Base-by-base conservation (phyloP, 2,329 filamentous ascomycete genomes). In the Fusarium austroafricanum region DNA sequence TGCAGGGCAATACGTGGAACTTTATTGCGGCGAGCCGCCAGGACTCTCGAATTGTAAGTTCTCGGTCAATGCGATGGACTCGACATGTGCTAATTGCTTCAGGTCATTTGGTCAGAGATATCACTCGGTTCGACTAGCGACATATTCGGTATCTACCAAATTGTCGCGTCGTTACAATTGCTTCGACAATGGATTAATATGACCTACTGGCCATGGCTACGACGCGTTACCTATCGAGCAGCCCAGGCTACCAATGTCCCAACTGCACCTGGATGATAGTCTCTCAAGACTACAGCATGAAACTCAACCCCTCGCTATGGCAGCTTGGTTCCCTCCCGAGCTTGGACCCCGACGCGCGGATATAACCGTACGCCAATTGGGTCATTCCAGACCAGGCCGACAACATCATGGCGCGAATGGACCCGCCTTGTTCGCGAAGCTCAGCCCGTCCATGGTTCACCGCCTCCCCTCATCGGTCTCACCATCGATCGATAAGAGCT, bases 1-100 rank as follows among this genome's bases (percentile, higher is more conserved):
- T 66, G 5, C 55, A 65, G 12, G 47, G 57, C 4, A 55, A 56
- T 10, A 47, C 31, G 4, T 65, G 46, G 46, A 46, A 28, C 9
- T 53, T 51, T 28, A 17, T 51, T 18, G 54, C 35, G 17, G 35
- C 46, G 4, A 68, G 33, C 20, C 45, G 66, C 20, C 44, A 42
- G 40, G 38, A 33, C 3, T 40, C 61, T 23, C 26, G 45, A 9
- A 38, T 28, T 11, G 38, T 53, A 43, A 33, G 55, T 53, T 23
- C 37, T 29, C 11, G n/a, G 23, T 14, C 14, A 5, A 7, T 21
- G 1, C 1, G 35, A 15, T 4, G 6, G 10, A 14, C 7, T 7
- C 28, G 26, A 26, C 21, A 26, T 26, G 7, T 26, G 26, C 26
- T 26, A 26, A 26, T 26, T 26, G 26, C 10, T 20, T 29, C 9